These are phyloP conservation scores for Candolleomyces efflorescens DNA, from an alignment of 768 basidiomycete genomes.

Conservation along the genomic window DNA sequence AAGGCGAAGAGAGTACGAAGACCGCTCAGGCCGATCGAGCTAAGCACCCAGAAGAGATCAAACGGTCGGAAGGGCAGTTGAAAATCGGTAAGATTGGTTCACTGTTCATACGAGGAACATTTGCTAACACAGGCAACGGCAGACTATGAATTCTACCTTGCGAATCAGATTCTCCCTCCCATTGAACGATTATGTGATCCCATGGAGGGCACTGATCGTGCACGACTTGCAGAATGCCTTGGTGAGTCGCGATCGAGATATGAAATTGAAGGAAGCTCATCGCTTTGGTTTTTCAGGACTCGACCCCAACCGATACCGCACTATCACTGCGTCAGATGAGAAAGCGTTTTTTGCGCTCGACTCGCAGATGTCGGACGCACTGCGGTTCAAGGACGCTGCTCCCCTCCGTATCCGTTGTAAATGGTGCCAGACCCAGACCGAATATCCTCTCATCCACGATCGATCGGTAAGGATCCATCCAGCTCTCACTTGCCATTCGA, in stretches of 20 bases:
- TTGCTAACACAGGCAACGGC: conserved; percentile 9
- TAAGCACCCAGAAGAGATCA: conserved; percentile 89
- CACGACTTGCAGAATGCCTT: conserved; percentile 91
- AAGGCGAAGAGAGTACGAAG: conserved; percentile 68
- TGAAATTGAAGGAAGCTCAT: neutral
- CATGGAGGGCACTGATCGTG: conserved; percentile 92
- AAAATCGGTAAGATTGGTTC: conserved; percentile 58
- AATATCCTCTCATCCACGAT: conserved; percentile 58
- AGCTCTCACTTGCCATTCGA: no score
- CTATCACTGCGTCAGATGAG: conserved; percentile 46
- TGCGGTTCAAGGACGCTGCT: conserved; percentile 76
- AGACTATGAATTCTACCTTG: conserved; percentile 93
- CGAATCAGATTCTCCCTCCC: conserved; percentile 89
- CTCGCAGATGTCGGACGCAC: conserved; percentile 82
- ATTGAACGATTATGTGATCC: conserved; percentile 94
- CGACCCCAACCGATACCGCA: conserved; percentile 28
- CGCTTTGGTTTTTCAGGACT: conserved; percentile 25
- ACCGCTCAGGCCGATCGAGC: conserved; percentile 85
- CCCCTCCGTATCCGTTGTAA: conserved; percentile 77
- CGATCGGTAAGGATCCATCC: conserved; percentile 42
- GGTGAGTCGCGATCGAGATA: conserved; percentile 39
- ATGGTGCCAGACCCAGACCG: conserved; percentile 55
- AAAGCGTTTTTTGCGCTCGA: conserved; percentile 75
- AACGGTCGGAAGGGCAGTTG: conserved; percentile 58
- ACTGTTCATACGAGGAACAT: neutral